Conservation (phyloP, 345 rosid species). For the Luvunga scandens region DNA sequence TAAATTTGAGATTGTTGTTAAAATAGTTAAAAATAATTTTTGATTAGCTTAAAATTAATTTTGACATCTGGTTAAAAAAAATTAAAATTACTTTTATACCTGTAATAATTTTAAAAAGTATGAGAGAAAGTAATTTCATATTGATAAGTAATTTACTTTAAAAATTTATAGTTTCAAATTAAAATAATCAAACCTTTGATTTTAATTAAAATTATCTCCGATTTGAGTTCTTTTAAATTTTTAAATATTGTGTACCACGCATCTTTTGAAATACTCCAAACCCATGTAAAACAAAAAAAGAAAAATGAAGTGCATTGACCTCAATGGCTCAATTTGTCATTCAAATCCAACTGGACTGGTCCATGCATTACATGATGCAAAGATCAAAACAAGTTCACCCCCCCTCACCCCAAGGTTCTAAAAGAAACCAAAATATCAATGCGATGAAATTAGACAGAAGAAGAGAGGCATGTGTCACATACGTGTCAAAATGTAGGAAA, state of each 20-base stretch:
- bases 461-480: constrained; percentile 16
- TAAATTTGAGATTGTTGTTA: too few relatives aligned
- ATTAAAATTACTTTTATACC: too few relatives aligned
- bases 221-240: too few relatives aligned
- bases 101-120: too few relatives aligned
- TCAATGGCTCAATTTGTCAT: neutral
- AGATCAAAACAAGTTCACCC: neutral
- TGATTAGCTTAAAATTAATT: too few relatives aligned
- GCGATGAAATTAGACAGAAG: constrained; percentile 5
- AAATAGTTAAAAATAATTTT: too few relatives aligned
- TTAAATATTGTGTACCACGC: accelerated
- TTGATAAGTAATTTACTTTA: too few relatives aligned
- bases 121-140: too few relatives aligned
- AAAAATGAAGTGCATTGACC: neutral
- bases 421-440: too few relatives aligned
- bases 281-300: neutral
- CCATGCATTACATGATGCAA: neutral
- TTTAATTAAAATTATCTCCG: accelerated
- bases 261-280: neutral
- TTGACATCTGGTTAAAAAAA: too few relatives aligned
- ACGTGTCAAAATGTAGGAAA: constrained; percentile 22
- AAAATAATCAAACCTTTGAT: too few relatives aligned
- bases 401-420: neutral
- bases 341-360: neutral
- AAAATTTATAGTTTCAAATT: too few relatives aligned